These are phyloP conservation scores for Pseudogymnoascus sp. DNA, from an alignment of 2,329 filamentous ascomycete genomes.

Conservation along the genomic window DNA sequence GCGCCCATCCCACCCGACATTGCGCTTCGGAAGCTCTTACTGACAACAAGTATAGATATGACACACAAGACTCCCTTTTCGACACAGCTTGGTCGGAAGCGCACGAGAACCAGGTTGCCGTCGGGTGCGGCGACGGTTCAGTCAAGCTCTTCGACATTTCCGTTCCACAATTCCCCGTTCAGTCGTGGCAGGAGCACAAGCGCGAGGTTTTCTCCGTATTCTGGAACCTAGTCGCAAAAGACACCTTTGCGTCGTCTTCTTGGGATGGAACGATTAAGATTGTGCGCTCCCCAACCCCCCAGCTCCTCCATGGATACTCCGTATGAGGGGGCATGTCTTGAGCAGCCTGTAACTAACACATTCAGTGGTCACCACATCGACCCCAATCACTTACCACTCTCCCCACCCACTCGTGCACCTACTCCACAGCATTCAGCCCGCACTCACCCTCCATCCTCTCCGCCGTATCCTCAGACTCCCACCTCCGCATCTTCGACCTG, in stretches of 20 bases:
- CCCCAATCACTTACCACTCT: constrained; percentile 71
- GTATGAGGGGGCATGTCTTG: background rate
- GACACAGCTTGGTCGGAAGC: constrained; percentile 93
- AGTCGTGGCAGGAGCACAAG: constrained; percentile 88
- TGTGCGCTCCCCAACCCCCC: constrained; percentile 33
- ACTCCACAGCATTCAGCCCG: constrained; percentile 84
- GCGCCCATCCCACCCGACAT: background rate
- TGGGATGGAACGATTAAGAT: constrained; percentile 97
- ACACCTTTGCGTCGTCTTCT: constrained; percentile 80
- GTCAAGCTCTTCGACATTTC: constrained; percentile 88
- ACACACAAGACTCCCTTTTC: constrained; percentile 95
- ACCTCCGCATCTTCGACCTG: constrained; percentile 85
- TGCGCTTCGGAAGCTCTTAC: background rate
- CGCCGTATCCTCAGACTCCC: constrained; percentile 80
- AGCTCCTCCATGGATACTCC: background rate
- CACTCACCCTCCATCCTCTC: constrained; percentile 80
- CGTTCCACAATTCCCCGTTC: constrained; percentile 73
- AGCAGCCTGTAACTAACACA: constrained; percentile 8
- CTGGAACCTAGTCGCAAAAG: constrained; percentile 88
- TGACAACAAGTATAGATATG: constrained; percentile 52
- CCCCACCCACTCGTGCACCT: constrained; percentile 88
- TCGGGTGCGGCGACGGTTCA: constrained; percentile 85
- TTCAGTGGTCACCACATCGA: constrained; percentile 73
- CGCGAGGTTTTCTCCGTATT: constrained; percentile 86
- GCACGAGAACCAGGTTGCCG: constrained; percentile 88